These are phyloP conservation scores for Mycosarcoma mackinlayi DNA, from an alignment of 1,284 basidiomycete genomes.

Conservation along the genomic window DNA sequence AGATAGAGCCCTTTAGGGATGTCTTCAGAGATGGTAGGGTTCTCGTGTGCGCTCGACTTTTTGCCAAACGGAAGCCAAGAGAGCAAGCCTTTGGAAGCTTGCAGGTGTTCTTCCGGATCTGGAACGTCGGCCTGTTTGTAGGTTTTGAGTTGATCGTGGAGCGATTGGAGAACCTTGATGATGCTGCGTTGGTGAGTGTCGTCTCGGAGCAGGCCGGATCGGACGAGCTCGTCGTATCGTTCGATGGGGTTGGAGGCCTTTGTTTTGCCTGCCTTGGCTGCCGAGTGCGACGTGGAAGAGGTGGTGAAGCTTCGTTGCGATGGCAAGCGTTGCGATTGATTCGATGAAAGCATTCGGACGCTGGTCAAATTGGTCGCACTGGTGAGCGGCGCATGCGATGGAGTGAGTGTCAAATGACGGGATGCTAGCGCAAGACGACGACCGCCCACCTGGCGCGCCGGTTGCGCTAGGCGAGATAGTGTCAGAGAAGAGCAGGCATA, in stretches of 20 bases:
- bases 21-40: constrained; percentile 69
- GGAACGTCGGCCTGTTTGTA: constrained; percentile 71
- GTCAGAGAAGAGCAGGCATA: constrained; percentile 1
- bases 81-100: constrained; percentile 34
- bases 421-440: constrained; percentile 16
- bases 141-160: constrained; percentile 79
- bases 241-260: constrained; percentile 71
- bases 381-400: background rate
- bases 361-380: background rate
- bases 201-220: constrained; percentile 77
- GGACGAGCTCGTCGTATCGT: constrained; percentile 81
- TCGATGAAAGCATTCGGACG: background rate
- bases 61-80: constrained; percentile 47
- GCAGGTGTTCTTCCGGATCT: constrained; percentile 51
- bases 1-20: constrained; percentile 91
- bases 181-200: constrained; percentile 88
- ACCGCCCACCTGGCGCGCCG: constrained; percentile 27
- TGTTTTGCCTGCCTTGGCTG: constrained; percentile 15
- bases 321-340: too few species aligned
- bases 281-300: constrained; percentile 10
- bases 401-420: constrained; percentile 6
- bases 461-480: constrained; percentile 3
- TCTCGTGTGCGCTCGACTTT: constrained; percentile 39
- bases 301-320: too few species aligned
- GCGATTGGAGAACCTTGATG: constrained; percentile 80